Evolutionary conservation across 2,329 filamentous ascomycete genomes (phyloP).

Genomic region (Aspergillus fumigatus): DNA sequence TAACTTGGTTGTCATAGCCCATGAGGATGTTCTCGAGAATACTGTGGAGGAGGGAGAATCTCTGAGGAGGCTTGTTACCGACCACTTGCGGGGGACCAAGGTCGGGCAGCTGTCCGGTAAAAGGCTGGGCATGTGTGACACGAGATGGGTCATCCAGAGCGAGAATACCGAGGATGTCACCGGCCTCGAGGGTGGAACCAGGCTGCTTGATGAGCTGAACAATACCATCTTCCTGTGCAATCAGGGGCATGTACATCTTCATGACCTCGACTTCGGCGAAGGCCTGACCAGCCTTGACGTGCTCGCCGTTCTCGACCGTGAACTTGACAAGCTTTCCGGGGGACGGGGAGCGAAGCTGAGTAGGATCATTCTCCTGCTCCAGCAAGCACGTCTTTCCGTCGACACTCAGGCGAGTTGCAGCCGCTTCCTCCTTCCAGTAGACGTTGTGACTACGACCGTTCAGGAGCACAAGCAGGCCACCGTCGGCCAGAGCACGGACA

Average conservation of each 20-base stretch:
- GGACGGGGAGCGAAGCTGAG: slow-evolving; percentile 88
- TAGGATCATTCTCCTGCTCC: slow-evolving; percentile 98
- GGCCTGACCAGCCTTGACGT: slow-evolving; percentile 85
- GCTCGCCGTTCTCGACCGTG: slow-evolving; percentile 89
- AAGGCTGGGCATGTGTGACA: slow-evolving; percentile 94
- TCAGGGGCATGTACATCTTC: slow-evolving; percentile 99
- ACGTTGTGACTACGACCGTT: slow-evolving; percentile 94
- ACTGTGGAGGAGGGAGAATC: slow-evolving; percentile 70
- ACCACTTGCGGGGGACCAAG: slow-evolving; percentile 82
- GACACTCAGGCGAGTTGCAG: slow-evolving; percentile 89
- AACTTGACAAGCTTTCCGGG: slow-evolving; percentile 99
- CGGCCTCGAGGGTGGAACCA: slow-evolving; percentile 93
- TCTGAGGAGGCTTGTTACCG: slow-evolving; percentile 86
- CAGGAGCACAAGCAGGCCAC: slow-evolving; percentile 85
- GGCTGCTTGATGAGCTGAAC: slow-evolving; percentile 99
- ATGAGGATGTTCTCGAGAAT: slow-evolving; percentile 83
- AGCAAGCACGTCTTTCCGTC: slow-evolving; percentile 97
- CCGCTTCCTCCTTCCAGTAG: slow-evolving; percentile 99
- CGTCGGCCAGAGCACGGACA: slow-evolving; percentile 86
- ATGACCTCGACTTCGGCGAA: slow-evolving; percentile 99
- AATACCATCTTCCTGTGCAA: slow-evolving; percentile 90
- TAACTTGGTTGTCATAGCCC: slow-evolving; percentile 95
- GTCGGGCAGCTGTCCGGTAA: slow-evolving; percentile 82
- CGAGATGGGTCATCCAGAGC: slow-evolving; percentile 91
- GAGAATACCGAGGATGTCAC: slow-evolving; percentile 96